phyloP scores from a whole-genome alignment of 2,329 filamentous ascomycete species.

The Xylaria sp. region DNA sequence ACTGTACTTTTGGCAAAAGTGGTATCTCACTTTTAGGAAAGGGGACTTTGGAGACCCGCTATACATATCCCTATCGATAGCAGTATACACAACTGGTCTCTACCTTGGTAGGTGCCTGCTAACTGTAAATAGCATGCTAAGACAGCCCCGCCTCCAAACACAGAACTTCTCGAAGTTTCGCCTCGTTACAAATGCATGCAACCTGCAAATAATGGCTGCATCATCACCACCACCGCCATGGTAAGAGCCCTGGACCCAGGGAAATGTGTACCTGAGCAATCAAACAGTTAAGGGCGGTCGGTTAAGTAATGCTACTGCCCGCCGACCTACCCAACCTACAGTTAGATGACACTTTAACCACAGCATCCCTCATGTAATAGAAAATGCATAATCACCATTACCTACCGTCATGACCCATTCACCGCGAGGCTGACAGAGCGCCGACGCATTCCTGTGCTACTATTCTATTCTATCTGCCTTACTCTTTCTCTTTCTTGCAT shows the following conservation, averaged over 20 bases:
- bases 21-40: too few species aligned
- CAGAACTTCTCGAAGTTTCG: constrained; percentile 35
- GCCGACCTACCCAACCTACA: too few species aligned
- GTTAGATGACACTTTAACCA: too few species aligned
- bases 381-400: not conserved
- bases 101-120: not conserved
- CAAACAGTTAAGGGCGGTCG: too few species aligned
- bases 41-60: too few species aligned
- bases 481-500: not conserved
- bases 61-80: too few species aligned
- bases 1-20: too few species aligned
- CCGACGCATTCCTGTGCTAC: not conserved
- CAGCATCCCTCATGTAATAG: not conserved
- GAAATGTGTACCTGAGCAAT: not conserved
- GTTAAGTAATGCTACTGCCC: not conserved
- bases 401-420: not conserved
- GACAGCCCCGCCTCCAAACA: not conserved
- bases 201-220: constrained; percentile 1
- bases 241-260: not conserved
- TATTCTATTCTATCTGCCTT: not conserved
- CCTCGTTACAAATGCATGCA: constrained; percentile 25
- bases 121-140: not conserved
- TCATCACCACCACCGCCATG: not conserved
- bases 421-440: not conserved
- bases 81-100: not conserved